Base-by-base conservation (phyloP, 1,139 yeast species). In the Candida glucosophila region DNA sequence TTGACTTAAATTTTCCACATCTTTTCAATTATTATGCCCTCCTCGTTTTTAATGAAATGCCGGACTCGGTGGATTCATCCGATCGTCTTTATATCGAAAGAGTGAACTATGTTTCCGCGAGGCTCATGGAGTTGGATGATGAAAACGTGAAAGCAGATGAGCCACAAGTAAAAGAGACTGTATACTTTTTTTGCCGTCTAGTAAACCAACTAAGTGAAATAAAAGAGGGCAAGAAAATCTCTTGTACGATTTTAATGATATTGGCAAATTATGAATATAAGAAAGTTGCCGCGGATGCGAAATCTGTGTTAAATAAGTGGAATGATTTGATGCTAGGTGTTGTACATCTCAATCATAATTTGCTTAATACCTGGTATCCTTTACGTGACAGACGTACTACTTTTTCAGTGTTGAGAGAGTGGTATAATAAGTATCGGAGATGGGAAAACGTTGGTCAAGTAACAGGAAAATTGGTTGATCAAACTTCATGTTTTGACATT, bases 41-140 rank as follows among this genome's bases (percentile, higher is more conserved):
- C 6, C 29, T 44, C 13, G 29, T 52, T 7, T 46, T 46, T 27
- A 40, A 34, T 5, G 38, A 30, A n/a, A n/a, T n/a, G n/a, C n/a
- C n/a, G n/a, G n/a, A n/a, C n/a, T n/a, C n/a, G n/a, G n/a, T n/a
- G n/a, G n/a, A n/a, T n/a, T n/a, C n/a, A n/a, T n/a, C n/a, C n/a
- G n/a, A n/a, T n/a, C n/a, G n/a, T n/a, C n/a, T n/a, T n/a, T n/a
- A n/a, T n/a, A n/a, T n/a, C n/a, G n/a, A n/a, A n/a, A n/a, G n/a
- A n/a, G n/a, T n/a, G n/a, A n/a, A n/a, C n/a, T n/a, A n/a, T n/a
- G n/a, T n/a, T n/a, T n/a, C n/a, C n/a, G n/a, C n/a, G 18, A 30
- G 34, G 4, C 43, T 61, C 2, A 44, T 49, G 3, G 58, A 54
- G 16, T 58, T 40, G 28, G 64, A 56, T 25, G 47, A 47, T 24